Base-by-base conservation (phyloP, 2,329 filamentous ascomycete species). In the Monosporascus sp. region DNA sequence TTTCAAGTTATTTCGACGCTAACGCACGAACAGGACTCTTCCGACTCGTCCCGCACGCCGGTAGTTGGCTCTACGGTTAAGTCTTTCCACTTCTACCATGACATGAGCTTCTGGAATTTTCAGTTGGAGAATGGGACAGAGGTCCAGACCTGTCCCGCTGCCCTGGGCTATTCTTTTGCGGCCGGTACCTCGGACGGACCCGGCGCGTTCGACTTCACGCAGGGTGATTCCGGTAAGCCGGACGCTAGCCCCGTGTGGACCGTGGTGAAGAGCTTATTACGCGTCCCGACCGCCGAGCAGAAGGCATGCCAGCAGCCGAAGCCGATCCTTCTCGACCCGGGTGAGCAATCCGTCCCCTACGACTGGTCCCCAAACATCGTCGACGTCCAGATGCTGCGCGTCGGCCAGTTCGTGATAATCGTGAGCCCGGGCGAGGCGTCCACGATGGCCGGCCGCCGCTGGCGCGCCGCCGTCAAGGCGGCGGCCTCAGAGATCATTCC, bases 161-260 rank as follows among this genome's bases (percentile, higher is more conserved):
- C 90, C 1, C 74, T 97, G 51, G 92, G 92, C 3, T 93, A 93
- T 67, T 90, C 88, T 1, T 97, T 97, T 65, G 91, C 91, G 1
- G 92, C 88, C 3, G 92, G 92, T 20, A 97, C 92, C 0, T 89
- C 89, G 0, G 92, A 97, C 63, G 89, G 92, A 0, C 91, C 92
- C 0, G 92, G 92, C 2, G 83, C 83, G 0, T 94, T 95, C 63
- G 92, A 96, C 72, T 96, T 96, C 67, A 91, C 88, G 17, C 92
- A 97, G 68, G 89, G 85, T 58, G 83, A 89, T 63, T 86, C 86
- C 0, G 85, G 86, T 25, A 73, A 78, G 5, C 87, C 90, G 0
- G 80, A 86, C 55, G 73, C 76, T 22, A 92, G 88, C 58, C 89
- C 89, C 0, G 70, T 96, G 17, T 97, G 92, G 92, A 78, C 79